Conservation (phyloP, 2,329 filamentous ascomycete species). For the Phaeophleospora eucalypticola region DNA sequence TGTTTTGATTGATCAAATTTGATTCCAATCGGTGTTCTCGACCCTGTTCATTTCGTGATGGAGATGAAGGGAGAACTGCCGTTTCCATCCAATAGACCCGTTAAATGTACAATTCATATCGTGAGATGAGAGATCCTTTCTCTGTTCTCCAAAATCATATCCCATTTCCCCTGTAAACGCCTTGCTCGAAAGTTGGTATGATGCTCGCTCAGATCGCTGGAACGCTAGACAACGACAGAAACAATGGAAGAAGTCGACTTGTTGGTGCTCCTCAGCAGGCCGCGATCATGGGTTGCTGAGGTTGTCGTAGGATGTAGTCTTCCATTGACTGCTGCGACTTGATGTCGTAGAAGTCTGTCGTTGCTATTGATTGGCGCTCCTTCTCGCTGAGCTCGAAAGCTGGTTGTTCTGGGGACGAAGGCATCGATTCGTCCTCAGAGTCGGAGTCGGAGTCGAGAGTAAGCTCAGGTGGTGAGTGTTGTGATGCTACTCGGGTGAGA, state of each 20-base stretch:
- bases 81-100: not conserved
- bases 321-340: conserved; percentile 24
- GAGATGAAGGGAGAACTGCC: conserved; percentile 20
- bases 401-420: conserved; percentile 43
- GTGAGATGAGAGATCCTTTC: conserved; percentile 22
- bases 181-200: conserved; percentile 12
- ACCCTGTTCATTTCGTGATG: conserved; percentile 7
- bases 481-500: conserved; percentile 42
- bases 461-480: conserved; percentile 47
- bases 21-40: conserved; percentile 9
- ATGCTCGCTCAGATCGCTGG: conserved; percentile 20
- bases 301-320: conserved; percentile 35
- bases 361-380: conserved; percentile 42
- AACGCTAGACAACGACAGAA: conserved; percentile 25
- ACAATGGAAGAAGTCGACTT: conserved; percentile 21
- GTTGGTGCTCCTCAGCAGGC: conserved; percentile 38
- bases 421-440: conserved; percentile 48
- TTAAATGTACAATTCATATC: conserved; percentile 2
- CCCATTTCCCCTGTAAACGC: conserved; percentile 14
- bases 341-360: conserved; percentile 42
- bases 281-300: conserved; percentile 37
- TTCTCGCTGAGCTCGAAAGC: conserved; percentile 46
- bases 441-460: conserved; percentile 43
- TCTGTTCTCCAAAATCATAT: conserved; percentile 3
- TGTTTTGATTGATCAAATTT: conserved; percentile 13